Evolutionary conservation across 768 basidiomycete genomes (phyloP), one percentile per base, ranked within the genome.

Genomic region (Goffeauzyma gilvescens): DNA sequence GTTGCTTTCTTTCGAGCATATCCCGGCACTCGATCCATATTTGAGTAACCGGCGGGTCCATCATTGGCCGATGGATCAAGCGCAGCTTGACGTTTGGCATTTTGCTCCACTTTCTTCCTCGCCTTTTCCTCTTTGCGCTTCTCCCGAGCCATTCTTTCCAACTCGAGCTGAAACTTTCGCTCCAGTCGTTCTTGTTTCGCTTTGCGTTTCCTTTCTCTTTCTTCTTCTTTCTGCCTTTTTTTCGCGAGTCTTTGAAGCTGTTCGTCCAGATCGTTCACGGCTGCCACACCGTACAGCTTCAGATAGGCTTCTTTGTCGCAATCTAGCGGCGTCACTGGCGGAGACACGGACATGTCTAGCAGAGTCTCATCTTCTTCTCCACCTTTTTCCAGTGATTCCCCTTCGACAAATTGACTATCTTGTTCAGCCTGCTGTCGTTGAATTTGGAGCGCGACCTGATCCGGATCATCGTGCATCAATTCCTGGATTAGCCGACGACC

Each of bases 301-400:
- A 54, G 53, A 35, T 48, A 58, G 23, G 53, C 55, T 31, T 53
- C 53, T 27, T 38, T 45, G 42, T 58, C 58, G 9, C 45, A 38
- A 26, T 55, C 53, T 5, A 32, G 39, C 21, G 46, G 46, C 2
- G 18, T 27, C n/a, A 36, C 40, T 20, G 35, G 40, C 2, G 40
- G 46, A 6, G 46, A 42, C 4, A 41, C 40, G 3, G 32, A 24
- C 31, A 46, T 36, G 27, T 47, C 46, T 18, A 42, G 14, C 35
- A 31, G 27, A 10, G 34, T 25, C 6, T 47, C 46, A 22, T 37
- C 41, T 12, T 32, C 41, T 6, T 38, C 46, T 15, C 39, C 35
- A n/a, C n/a, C n/a, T n/a, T n/a, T n/a, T n/a, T n/a, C n/a, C n/a
- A n/a, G n/a, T n/a, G n/a, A n/a, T 9, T 30, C 35, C 21, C 30